phyloP scores from a whole-genome alignment of 1,284 basidiomycete species.

The Malassezia pachydermatis region DNA sequence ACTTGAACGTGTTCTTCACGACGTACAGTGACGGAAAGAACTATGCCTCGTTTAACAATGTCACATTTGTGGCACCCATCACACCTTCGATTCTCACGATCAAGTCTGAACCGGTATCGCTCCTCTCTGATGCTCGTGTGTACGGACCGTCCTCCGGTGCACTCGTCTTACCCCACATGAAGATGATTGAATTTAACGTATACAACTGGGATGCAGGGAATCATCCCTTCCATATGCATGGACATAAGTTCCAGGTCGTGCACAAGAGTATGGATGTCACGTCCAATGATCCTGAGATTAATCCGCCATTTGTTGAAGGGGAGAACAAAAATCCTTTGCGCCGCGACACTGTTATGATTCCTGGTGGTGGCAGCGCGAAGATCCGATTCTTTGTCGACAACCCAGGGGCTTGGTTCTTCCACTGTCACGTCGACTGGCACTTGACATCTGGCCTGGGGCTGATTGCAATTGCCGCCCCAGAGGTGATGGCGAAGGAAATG shows the following conservation, averaged over 20 bases:
- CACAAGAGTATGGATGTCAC: slow-evolving; percentile 64
- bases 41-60: slow-evolving; percentile 50
- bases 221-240: slow-evolving; percentile 54
- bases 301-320: slow-evolving; percentile 68
- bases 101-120: neutral
- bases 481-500: slow-evolving; percentile 2
- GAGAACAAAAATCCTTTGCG: slow-evolving; percentile 70
- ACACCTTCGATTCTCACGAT: slow-evolving; percentile 50
- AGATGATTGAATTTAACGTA: slow-evolving; percentile 67
- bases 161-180: slow-evolving; percentile 61
- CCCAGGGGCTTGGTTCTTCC: slow-evolving; percentile 51
- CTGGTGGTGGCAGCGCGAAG: slow-evolving; percentile 57
- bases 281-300: slow-evolving; percentile 64
- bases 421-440: slow-evolving; percentile 54
- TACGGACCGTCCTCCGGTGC: slow-evolving; percentile 48
- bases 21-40: slow-evolving; percentile 49
- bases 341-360: slow-evolving; percentile 59
- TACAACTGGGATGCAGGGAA: slow-evolving; percentile 65
- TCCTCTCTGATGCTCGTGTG: neutral
- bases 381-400: slow-evolving; percentile 66
- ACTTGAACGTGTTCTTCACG: slow-evolving; percentile 51
- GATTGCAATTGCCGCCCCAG: slow-evolving; percentile 66
- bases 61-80: slow-evolving; percentile 53
- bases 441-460: slow-evolving; percentile 64
- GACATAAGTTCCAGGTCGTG: slow-evolving; percentile 53